Percentiles rank a stretch among this genome's conserved stretches.
These are phyloP conservation scores for Penicillium roqueforti DNA, from an alignment of 495 filamentous ascomycete genomes.

Conservation along the genomic window DNA sequence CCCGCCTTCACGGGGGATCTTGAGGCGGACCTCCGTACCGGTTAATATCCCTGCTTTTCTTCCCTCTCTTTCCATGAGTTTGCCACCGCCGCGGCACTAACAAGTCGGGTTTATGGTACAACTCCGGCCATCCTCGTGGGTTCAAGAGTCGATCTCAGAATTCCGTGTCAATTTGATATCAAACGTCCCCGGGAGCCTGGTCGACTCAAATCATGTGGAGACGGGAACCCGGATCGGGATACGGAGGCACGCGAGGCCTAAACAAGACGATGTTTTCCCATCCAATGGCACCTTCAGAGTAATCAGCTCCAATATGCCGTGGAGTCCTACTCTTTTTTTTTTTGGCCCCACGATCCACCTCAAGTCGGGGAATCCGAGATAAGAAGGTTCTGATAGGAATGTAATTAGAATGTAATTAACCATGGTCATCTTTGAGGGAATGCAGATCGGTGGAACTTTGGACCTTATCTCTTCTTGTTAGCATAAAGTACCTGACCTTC, in stretches of 20 bases:
- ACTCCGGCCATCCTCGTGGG: neutral
- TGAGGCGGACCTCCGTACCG: neutral
- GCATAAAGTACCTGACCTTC: neutral
- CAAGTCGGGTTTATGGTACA: neutral
- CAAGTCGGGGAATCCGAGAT: constrained; percentile 2
- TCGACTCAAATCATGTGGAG: neutral
- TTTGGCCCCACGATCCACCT: neutral
- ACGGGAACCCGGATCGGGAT: neutral
- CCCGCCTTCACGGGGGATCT: neutral
- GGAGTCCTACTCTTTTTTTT: neutral
- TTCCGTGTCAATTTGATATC: neutral
- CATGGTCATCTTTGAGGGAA: constrained; percentile 1
- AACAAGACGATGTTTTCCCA: neutral
- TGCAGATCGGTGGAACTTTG: constrained; percentile 6
- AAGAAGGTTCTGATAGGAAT: constrained; percentile 2
- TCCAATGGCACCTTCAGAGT: neutral
- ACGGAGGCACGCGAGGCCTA: neutral
- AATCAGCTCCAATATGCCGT: neutral
- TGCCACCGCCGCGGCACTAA: neutral
- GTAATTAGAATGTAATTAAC: constrained; percentile 3
- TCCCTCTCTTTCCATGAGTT: neutral
- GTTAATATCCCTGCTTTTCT: constrained; percentile 2
- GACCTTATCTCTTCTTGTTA: constrained; percentile 4
- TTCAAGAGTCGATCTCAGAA: neutral
- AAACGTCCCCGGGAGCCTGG: neutral